phyloP scores from a whole-genome alignment of 192 early-diverging fungal species.

The Coemansia sp. region DNA sequence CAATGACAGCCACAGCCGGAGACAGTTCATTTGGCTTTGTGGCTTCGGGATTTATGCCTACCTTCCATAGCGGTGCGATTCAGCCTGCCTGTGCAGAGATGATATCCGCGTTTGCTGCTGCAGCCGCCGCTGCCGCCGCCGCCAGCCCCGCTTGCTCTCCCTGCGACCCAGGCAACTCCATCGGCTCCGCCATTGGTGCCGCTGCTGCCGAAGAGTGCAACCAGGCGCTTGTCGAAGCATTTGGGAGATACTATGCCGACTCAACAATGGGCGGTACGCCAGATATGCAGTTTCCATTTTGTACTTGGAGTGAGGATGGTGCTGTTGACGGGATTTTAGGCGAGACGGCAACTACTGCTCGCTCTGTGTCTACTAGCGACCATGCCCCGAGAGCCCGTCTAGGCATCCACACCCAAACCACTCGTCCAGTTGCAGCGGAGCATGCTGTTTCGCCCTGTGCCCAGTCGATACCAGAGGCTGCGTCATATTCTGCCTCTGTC shows the following conservation, averaged over 20 bases:
- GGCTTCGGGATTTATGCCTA: slow-evolving; percentile 15
- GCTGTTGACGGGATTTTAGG: background rate
- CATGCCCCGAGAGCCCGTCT: background rate
- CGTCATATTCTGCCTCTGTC: background rate
- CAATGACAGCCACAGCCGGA: background rate
- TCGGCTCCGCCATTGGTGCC: slow-evolving; percentile 3
- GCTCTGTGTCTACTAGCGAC: background rate
- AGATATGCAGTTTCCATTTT: background rate
- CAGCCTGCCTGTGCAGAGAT: slow-evolving; percentile 1
- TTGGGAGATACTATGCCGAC: slow-evolving; percentile 13
- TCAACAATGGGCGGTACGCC: background rate
- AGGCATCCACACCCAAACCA: background rate
- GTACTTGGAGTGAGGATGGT: background rate
- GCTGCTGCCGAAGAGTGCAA: slow-evolving; percentile 1
- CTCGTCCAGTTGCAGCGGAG: background rate
- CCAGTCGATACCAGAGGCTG: background rate
- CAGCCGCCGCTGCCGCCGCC: background rate
- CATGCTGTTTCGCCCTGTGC: background rate
- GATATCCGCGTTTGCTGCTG: slow-evolving; percentile 28
- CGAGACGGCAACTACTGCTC: background rate
- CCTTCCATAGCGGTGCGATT: background rate
- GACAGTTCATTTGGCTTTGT: background rate
- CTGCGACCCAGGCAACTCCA: background rate
- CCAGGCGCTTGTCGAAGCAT: slow-evolving; percentile 15
- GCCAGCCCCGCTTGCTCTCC: background rate